Percentiles rank a stretch among this genome's conserved stretches.
Conservation (phyloP, 306 rosid genomes). For the Cucurbita maxima region DNA sequence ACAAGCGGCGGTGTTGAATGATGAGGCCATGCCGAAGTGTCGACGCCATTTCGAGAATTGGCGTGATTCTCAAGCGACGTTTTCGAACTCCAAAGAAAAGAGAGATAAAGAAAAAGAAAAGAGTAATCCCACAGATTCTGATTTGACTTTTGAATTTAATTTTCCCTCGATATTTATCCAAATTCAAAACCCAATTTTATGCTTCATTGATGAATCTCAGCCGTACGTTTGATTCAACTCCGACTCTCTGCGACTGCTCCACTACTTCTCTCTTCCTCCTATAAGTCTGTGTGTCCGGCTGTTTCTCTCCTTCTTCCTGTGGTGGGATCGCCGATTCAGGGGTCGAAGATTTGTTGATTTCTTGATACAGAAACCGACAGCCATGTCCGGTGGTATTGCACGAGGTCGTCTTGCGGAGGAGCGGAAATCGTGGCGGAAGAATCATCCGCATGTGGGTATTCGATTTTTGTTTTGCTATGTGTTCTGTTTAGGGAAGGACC, state of each 20-base stretch:
- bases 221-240: background rate
- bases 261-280: background rate
- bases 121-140: background rate
- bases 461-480: background rate
- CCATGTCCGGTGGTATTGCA: conserved; percentile 55
- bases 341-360: background rate
- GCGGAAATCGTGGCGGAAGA: conserved; percentile 86
- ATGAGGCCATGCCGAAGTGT: background rate
- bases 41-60: background rate
- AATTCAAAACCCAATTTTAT: background rate
- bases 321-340: background rate
- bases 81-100: background rate
- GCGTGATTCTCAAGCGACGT: conserved; percentile 51
- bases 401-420: conserved; percentile 92
- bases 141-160: conserved; percentile 1
- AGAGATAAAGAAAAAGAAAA: background rate
- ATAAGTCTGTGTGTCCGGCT: background rate
- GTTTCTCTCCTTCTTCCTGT: background rate
- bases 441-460: conserved; percentile 82
- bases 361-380: background rate
- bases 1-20: background rate
- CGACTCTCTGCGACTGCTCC: background rate
- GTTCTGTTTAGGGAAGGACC: background rate
- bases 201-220: background rate
- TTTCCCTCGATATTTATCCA: background rate